Conservation (phyloP, 176 grass and related monocot genomes). For the Avena sativa region DNA sequence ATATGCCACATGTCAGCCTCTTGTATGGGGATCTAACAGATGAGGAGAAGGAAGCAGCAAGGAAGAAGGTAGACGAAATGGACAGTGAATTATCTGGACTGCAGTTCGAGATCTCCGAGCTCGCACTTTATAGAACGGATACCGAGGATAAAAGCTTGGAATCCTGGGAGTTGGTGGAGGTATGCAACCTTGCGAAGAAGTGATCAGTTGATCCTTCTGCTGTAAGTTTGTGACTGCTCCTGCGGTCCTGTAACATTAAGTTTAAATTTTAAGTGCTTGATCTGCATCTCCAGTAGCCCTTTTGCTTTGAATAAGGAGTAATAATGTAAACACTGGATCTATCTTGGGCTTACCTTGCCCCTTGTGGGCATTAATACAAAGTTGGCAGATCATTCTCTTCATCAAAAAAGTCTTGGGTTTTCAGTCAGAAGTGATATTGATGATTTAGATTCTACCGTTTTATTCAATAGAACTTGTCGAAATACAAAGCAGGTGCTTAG, state of each 20-base stretch:
- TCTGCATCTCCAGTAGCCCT: background rate
- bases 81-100: slow-evolving; percentile 70
- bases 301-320: slow-evolving; percentile 8
- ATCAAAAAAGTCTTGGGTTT: background rate
- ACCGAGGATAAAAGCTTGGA: slow-evolving; percentile 87
- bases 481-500: slow-evolving; percentile 7
- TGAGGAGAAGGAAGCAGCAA: slow-evolving; percentile 79
- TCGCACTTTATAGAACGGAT: slow-evolving; percentile 83
- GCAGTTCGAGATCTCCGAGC: slow-evolving; percentile 68
- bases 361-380: slow-evolving; percentile 1
- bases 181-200: slow-evolving; percentile 60
- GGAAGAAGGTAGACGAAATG: slow-evolving; percentile 74
- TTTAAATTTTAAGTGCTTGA: background rate
- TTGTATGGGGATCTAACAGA: slow-evolving; percentile 81
- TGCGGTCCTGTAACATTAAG: slow-evolving; percentile 6
- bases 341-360: slow-evolving; percentile 1
- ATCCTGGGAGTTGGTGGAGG: slow-evolving; percentile 89
- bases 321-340: slow-evolving; percentile 19
- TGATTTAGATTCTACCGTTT: slow-evolving; percentile 7
- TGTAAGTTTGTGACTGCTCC: slow-evolving; percentile 38
- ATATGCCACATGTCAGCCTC: slow-evolving; percentile 84
- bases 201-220: slow-evolving; percentile 43
- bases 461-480: slow-evolving; percentile 17
- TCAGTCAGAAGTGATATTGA: background rate
- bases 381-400: background rate